Percentiles rank a stretch among this genome's conserved stretches.
Conservation (phyloP, 208 protist species). For the Leishmania amazonensis region DNA sequence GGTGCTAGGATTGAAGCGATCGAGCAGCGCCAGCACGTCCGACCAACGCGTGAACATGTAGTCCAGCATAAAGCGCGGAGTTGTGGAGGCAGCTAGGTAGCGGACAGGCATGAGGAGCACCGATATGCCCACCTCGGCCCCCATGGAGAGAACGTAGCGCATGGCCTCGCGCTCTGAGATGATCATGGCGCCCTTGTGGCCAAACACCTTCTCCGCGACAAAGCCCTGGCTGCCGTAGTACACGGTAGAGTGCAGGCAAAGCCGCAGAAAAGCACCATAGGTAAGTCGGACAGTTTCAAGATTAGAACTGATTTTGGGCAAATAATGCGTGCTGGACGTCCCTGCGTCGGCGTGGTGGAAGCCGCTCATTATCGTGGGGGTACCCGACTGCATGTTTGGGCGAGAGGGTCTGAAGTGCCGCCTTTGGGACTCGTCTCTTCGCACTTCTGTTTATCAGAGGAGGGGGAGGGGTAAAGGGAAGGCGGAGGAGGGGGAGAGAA, state of each 20-base stretch:
- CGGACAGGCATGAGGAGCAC: conserved; percentile 58
- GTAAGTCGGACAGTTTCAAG: conserved; percentile 61
- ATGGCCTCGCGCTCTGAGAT: conserved; percentile 35
- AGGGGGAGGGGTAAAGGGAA: background rate
- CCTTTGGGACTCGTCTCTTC: background rate
- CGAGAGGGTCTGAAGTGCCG: background rate
- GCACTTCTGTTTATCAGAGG: background rate
- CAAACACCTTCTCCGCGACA: conserved; percentile 48
- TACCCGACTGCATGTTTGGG: background rate
- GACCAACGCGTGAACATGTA: conserved; percentile 76
- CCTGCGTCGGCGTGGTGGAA: conserved; percentile 12
- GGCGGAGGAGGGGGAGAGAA: background rate
- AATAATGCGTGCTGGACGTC: conserved; percentile 29
- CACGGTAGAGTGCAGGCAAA: conserved; percentile 58
- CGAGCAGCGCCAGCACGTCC: conserved; percentile 56
- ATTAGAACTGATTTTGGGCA: conserved; percentile 53
- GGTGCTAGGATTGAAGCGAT: conserved; percentile 61
- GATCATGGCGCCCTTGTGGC: conserved; percentile 33
- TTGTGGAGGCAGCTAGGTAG: conserved; percentile 77
- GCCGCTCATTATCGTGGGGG: conserved; percentile 17
- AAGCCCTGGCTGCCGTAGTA: conserved; percentile 62
- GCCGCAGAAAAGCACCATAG: conserved; percentile 68
- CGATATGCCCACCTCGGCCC: conserved; percentile 64
- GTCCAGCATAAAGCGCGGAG: conserved; percentile 82
- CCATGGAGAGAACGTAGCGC: conserved; percentile 57